Base-by-base conservation (phyloP, 192 early-diverging fungal genomes). In the Lobulomyces angularis region DNA sequence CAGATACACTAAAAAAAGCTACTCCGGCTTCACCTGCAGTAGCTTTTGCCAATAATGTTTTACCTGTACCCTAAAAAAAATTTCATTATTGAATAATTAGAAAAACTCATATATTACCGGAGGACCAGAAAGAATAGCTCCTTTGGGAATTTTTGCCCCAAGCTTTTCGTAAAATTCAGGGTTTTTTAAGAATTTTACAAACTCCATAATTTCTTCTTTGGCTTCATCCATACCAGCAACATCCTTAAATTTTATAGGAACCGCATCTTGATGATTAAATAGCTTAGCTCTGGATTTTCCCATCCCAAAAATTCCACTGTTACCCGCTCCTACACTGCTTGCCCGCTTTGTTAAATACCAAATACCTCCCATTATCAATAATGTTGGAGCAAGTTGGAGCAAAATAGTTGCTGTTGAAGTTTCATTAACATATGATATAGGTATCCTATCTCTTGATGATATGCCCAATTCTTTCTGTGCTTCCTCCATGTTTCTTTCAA, bases 141-240 rank as follows among this genome's bases (percentile, higher is more conserved):
- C 95, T 65, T 89, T 91, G 37, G 95, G 95, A 58, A 98, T 98
- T 63, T 96, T 94, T 34, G 95, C 95, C 17, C 95, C 95, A 8
- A 98, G 59, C 27, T 72, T 67, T 58, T 98, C 92, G 64, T 90
- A 98, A 18, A 67, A 57, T 29, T 64, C 74, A 22, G 94, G 94
- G 55, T 93, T 80, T 61, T 97, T 97, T 42, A 97, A 62, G 65
- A 97, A 97, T 64, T 95, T 94, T 42, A 98, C 95, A 83, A 98
- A 98, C 72, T 98, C 95, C 95, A 98, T 98, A 37, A 98, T 98
- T 64, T 98, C 95, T 51, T 88, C 81, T 71, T 98, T 98, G 29
- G 92, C 95, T 55, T 98, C 95, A 67, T 98, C 92, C 61, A 88
- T 88, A 6, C 95, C 95, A 8, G 95, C 95, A 0, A 98, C 92